Base-by-base conservation (phyloP, 805 yeast genomes). In the Lipomyces yamanashiensis region DNA sequence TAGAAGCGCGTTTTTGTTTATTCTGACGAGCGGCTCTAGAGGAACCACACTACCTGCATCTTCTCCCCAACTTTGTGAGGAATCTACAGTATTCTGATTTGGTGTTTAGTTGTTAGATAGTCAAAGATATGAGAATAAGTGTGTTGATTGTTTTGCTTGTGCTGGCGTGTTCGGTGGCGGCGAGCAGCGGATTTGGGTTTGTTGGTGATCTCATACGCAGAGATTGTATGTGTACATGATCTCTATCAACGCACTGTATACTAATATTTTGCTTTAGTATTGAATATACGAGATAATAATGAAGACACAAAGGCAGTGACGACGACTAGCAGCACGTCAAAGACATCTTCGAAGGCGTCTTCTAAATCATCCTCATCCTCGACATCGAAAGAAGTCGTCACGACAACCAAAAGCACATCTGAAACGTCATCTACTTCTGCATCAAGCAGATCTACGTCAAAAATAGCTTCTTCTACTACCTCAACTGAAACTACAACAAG, bases 111-210 rank as follows among this genome's bases (percentile, higher is more conserved):
- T 28, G 28, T 28, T 28, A 3, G 21, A 15, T 4, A 43, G 2
- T n/a, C 47, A 43, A 15, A 8, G 21, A n/a, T 13, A 43, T 43
- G 52, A 48, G 39, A 21, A 48, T 48, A 8, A 48, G 7, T 5
- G 36, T 28, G 28, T 9, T 36, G 13, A 5, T 41, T 7, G 40
- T 41, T 4, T 28, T 55, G 4, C 13, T 45, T 12, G 34, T 37
- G 52, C 33, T 23, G 47, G 36, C 21, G 15, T 37, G 41, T 13
- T 21, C 41, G 28, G 47, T 36, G 15, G 17, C 44, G 17, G 62
- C 58, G 2, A 23, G 39, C 34, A 43, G 39, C 34, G 53, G 53
- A 13, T 51, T 45, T 17, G 62, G 43, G 44, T 45, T n/a, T 43
- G 15, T 53, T 10, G 52, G 12, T 10, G 53, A 59, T 36, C 62